Evolutionary conservation across 169 alveolate species (phyloP), one percentile per base, ranked within the genome.

Genomic region (Cytauxzoon felis): DNA sequence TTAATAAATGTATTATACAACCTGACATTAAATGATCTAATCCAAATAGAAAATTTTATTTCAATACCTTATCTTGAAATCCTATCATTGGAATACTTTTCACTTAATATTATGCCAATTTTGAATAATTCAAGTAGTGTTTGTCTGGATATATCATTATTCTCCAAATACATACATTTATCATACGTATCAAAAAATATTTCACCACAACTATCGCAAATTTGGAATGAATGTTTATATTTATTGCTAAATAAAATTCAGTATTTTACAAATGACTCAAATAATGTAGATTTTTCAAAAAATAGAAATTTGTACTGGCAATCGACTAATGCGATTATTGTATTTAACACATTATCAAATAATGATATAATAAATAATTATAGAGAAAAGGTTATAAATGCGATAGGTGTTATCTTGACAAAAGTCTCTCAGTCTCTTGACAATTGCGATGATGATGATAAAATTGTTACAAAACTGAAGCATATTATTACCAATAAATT

Each of bases 1-100:
- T 48, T 60, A 30, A 50, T 60, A 3, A 61, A 60, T 47, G 29
- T 60, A 18, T 11, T 60, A 9, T 60, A 45, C 24, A 60, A 41
- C 16, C 16, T 48, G 60, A 7, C 49, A 19, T 26, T 41, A 30
- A 29, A 7, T 8, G 19, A 18, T 13, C 2, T 21, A 0, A 1
- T 16, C 7, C n/a, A 50, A 32, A 1, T 47, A 18, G 18, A 29
- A 8, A 13, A 45, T 7, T 38, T 1, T 13, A 4, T 18, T 45
- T 18, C 9, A 16, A 13, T 7, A 16, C 13, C 40, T n/a, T 6
- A 45, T 45, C 0, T 60, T 21, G 64, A 1, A 8, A 5, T 8
- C 9, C 23, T 60, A 3, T 1, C 49, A 19, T 32, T 23, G 32
- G 48, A 60, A 21, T 60, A 60, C 24, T 18, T 47, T 38, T 11